Base-by-base conservation (phyloP, 352 stramenopile genomes). In the Phytopythium delawarense region DNA sequence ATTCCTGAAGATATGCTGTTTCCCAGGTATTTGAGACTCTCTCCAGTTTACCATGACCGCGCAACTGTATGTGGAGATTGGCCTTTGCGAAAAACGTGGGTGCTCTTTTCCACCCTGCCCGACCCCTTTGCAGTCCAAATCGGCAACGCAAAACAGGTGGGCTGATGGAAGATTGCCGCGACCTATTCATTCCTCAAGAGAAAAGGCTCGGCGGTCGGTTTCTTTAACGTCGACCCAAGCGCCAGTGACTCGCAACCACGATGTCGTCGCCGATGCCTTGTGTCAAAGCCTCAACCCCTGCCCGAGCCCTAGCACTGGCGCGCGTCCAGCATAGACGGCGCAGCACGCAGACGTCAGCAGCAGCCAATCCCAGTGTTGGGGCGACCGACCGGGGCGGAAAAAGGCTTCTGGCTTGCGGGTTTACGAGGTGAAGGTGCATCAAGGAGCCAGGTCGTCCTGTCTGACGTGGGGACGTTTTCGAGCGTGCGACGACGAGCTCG, bases 401-500 rank as follows among this genome's bases (percentile, higher is more conserved):
- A 54, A 35, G 39, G n/a, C 45, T 20, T 12, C 7, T 9, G 5
- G 21, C 21, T 52, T 34, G 46, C 21, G 42, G 42, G 13, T 48
- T 48, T 50, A 23, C 15, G n/a, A 50, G 45, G 46, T 52, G 46
- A 52, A 52, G 46, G 45, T 50, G 45, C 21, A 42, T 1, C 52
- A 28, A 34, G 34, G 34, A 57, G 53, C 53, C 53, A 34, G 53
- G n/a, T 4, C 53, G 53, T 12, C 55, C 55, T 50, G 37, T 60
- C 55, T 60, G 55, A 60, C 55, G 55, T 60, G 55, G 23, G 55
- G 55, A 60, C 55, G 54, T 60, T 60, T 59, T 60, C 53, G 13
- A 59, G n/a, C 34, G 21, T 50, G 55, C 55, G 42, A 60, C 55
- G 21, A n/a, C 55, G 39, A 40, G 7, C 39, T 25, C 23, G 35